Conservation (phyloP, 345 rosid genomes). For the Carallia brachiata region DNA sequence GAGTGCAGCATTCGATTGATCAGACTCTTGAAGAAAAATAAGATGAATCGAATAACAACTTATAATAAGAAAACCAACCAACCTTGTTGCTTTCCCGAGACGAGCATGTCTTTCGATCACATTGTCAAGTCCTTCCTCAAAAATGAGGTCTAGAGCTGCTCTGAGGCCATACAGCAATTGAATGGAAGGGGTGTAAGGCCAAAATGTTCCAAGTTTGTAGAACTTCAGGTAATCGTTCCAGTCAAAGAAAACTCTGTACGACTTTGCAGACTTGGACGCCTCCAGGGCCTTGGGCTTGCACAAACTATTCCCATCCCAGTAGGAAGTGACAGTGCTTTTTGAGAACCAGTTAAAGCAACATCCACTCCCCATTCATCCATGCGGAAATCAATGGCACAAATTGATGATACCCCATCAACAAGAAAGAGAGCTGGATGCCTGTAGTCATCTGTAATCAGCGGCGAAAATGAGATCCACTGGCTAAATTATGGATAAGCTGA, state of each 20-base stretch:
- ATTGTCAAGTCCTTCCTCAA: conserved; percentile 95
- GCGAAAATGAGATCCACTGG: conserved; percentile 6
- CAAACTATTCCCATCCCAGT: conserved; percentile 93
- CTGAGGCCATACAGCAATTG: conserved; percentile 85
- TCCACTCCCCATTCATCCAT: conserved; percentile 99
- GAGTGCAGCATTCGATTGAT: neutral
- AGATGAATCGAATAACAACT: neutral
- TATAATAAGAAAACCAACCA: neutral
- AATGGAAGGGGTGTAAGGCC: conserved; percentile 99
- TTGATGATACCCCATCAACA: conserved; percentile 98
- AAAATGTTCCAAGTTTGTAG: conserved; percentile 80
- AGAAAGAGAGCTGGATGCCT: conserved; percentile 87
- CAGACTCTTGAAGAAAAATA: neutral
- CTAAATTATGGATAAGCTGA: too few species aligned
- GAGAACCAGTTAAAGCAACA: conserved; percentile 96
- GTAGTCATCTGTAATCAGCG: conserved; percentile 64
- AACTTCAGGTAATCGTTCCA: conserved; percentile 93
- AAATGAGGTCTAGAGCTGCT: conserved; percentile 92
- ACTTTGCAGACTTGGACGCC: conserved; percentile 88
- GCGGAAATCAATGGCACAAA: conserved; percentile 95
- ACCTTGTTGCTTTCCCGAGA: conserved; percentile 91
- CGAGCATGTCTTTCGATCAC: conserved; percentile 85
- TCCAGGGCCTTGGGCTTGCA: conserved; percentile 92
- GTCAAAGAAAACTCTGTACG: conserved; percentile 83
- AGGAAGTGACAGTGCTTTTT: conserved; percentile 97